Evolutionary conservation across 2,329 filamentous ascomycete species (phyloP), one percentile per base, ranked within the genome.

Genomic region (Aspergillus chevalieri): DNA sequence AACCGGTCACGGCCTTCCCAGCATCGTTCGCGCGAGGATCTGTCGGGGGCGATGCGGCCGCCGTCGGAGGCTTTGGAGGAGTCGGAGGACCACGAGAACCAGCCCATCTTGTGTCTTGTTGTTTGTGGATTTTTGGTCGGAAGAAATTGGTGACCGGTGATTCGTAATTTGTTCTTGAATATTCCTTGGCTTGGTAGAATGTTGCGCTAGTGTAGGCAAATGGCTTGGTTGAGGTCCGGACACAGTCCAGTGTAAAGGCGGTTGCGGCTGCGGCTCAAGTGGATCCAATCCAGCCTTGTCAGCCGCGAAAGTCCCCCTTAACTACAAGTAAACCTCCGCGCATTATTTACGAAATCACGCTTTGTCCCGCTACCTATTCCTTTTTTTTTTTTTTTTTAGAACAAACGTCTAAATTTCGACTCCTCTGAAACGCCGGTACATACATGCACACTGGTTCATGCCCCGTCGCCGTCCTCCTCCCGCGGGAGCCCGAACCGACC

Each of bases 1-100:
- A 93, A 97, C 55, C 74, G 73, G 73, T 98, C 93, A 58, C 93
- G 84, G 43, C 87, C 84, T 62, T 89, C 86, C 87, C 92, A 98
- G 81, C 93, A 98, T 64, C 81, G 78, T 61, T 83, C 78, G 64
- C 93, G 85, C 69, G 91, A 87, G 55, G 79, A 82, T 56, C 92
- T 85, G 65, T 89, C 87, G n/a, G 93, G 93, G 4, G 91, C 89
- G 62, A 91, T 81, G 60, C 78, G 83, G 54, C 82, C 82, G 57
- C 80, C 80, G 61, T 83, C 80, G 50, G 74, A 65, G 52, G 77
- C 56, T 54, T 61, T 64, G 52, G 60, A 65, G 55, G 78, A 65
- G 55, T 76, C 63, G 59, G 75, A 56, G 44, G 69, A 72, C 55
- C 66, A 67, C 53, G 73, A 71, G 53, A 78, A 73, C 69, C 79